Conservation (phyloP, 768 basidiomycete genomes). For the Solioccasus polychromus region DNA sequence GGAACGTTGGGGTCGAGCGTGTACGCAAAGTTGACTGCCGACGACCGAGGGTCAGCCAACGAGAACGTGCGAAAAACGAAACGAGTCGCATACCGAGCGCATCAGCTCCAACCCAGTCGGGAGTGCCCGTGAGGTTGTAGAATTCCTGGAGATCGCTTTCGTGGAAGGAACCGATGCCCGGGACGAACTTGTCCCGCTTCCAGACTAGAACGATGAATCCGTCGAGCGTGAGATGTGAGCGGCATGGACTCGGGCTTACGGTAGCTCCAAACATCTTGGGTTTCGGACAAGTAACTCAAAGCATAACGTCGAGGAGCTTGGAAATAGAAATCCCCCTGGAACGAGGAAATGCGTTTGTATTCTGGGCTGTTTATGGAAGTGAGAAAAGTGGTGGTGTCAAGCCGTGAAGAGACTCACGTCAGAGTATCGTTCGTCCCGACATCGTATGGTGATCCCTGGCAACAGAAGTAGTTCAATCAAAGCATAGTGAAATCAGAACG, state of each 20-base stretch:
- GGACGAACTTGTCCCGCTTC: constrained; percentile 15
- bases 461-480: not conserved
- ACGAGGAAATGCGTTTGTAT: constrained; percentile 36
- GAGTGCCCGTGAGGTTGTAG: constrained; percentile 5
- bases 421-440: constrained; percentile 21
- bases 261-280: constrained; percentile 14
- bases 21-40: constrained; percentile 17
- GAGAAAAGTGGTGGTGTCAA: not conserved
- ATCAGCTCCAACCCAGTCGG: constrained; percentile 13
- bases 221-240: not conserved
- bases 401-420: not conserved
- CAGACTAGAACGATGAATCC: constrained; percentile 5
- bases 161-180: constrained; percentile 17
- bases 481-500: too few relatives aligned
- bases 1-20: constrained; percentile 7
- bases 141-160: constrained; percentile 15
- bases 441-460: constrained; percentile 27
- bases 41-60: not conserved
- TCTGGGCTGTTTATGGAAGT: constrained; percentile 27
- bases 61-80: not conserved
- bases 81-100: constrained; percentile 6
- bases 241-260: not conserved
- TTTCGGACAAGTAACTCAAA: constrained; percentile 12
- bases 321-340: constrained; percentile 38
- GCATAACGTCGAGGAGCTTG: constrained; percentile 8